Evolutionary conservation across 2,329 filamentous ascomycete genomes (phyloP).

Genomic region (Exserohilum rostratum): DNA sequence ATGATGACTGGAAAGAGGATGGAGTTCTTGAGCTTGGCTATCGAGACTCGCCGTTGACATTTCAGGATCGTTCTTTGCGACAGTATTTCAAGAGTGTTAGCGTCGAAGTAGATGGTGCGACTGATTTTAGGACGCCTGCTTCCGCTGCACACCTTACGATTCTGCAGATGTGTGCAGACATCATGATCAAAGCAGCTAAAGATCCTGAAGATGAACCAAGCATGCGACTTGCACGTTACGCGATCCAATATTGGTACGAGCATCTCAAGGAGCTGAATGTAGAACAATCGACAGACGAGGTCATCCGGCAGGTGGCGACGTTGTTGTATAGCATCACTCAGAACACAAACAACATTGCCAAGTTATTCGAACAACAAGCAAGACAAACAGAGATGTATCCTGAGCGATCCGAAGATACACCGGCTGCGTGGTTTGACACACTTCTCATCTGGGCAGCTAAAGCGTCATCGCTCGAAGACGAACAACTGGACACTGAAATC

Average conservation of each 20-base stretch:
- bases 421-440: not conserved
- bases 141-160: conserved; percentile 26
- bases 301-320: not conserved
- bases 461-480: not conserved
- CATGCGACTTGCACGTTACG: not conserved
- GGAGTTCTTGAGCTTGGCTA: conserved; percentile 4
- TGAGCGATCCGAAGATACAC: not conserved
- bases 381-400: not conserved
- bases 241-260: conserved; percentile 21
- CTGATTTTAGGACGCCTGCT: conserved; percentile 10
- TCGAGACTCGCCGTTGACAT: conserved; percentile 16
- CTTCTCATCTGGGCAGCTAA: conserved; percentile 1
- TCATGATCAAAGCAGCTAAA: conserved; percentile 6
- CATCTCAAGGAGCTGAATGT: conserved; percentile 14
- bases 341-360: conserved; percentile 1
- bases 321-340: not conserved
- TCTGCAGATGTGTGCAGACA: conserved; percentile 15
- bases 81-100: conserved; percentile 27
- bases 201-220: not conserved
- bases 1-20: conserved; percentile 8
- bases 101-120: conserved; percentile 17
- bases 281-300: conserved; percentile 11
- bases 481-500: not conserved
- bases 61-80: conserved; percentile 30
- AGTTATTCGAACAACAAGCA: not conserved